Base-by-base conservation (phyloP, 768 basidiomycete genomes). In the Tulasnella sp. region DNA sequence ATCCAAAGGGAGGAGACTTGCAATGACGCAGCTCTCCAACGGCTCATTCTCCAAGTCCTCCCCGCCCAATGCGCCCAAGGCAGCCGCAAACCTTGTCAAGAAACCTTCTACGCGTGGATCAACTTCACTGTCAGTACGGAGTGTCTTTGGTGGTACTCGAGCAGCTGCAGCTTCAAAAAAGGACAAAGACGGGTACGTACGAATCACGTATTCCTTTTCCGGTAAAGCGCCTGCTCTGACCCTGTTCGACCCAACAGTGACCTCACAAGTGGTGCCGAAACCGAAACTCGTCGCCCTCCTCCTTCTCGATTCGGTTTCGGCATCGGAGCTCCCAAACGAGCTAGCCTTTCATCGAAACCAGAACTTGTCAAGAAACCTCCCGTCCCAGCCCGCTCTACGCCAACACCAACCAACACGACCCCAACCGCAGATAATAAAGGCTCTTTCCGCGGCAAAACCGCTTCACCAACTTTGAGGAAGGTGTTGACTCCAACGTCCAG, bases 131-230 rank as follows among this genome's bases (percentile, higher is more conserved):
- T 64, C 58, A 4, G 58, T 64, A 12, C 58, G 58, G 15, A 64
- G 58, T 34, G 58, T 64, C 8, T 64, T 64, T 34, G 58, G 58
- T 29, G 58, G 58, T 34, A 25, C 58, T 3, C 58, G 58, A 25
- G 31, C 58, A 64, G 58, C 58, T 42, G 42, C 42, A 34, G 58
- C 58, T 29, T 25, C 58, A 14, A 64, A 64, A 34, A 64, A 64
- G 58, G 58, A 64, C 58, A 64, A 34, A 64, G 58, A 64, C 58
- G 31, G 58, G 58, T 64, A 64, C 58, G 58, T 64, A 64, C 58
- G 29, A 64, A 64, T 25, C 58, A 64, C 58, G 58, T 64, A 29
- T 64, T 64, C 58, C 31, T 29, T 14, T 64, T 64, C 58, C 25
- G 58, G 58, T 64, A 64, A 64, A 64, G 58, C 58, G 58, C 58